These are phyloP conservation scores for Diaporthe sp. DNA, from an alignment of 2,329 filamentous ascomycete species.

Conservation along the genomic window DNA sequence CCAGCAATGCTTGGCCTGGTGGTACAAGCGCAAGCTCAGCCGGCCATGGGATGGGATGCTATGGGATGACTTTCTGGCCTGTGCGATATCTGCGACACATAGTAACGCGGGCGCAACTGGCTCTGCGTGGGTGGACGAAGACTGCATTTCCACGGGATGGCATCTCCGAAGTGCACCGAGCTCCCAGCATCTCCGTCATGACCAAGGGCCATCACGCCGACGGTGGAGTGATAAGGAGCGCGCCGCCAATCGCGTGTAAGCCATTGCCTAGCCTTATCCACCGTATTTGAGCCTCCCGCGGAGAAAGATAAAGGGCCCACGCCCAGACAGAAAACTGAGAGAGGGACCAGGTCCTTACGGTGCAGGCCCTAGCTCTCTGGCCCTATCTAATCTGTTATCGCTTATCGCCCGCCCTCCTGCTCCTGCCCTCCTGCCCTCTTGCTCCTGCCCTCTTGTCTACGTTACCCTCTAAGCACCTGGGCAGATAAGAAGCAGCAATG, in stretches of 20 bases:
- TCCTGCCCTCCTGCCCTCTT: not conserved
- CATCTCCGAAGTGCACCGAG: constrained; percentile 15
- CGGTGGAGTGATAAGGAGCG: constrained; percentile 31
- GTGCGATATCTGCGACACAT: constrained; percentile 18
- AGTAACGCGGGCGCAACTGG: not conserved
- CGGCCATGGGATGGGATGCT: not conserved
- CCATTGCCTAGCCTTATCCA: constrained; percentile 33
- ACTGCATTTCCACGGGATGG: constrained; percentile 35
- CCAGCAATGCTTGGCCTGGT: constrained; percentile 12
- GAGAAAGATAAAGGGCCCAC: constrained; percentile 34
- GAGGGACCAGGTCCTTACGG: not conserved
- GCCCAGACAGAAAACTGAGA: not conserved
- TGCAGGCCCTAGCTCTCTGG: not conserved
- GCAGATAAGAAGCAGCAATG: not conserved
- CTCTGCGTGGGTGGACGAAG: not conserved
- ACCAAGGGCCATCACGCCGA: constrained; percentile 18
- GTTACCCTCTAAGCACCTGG: not conserved
- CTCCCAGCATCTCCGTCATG: constrained; percentile 31
- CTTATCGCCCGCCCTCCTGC: not conserved
- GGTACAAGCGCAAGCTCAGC: not conserved
- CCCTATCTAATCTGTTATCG: constrained; percentile 19
- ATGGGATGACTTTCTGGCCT: constrained; percentile 16
- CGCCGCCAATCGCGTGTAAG: constrained; percentile 35
- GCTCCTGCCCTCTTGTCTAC: not conserved
- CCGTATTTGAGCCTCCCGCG: constrained; percentile 30